Evolutionary conservation across 2,329 filamentous ascomycete genomes (phyloP), one percentile per base, ranked within the genome.

Genomic region (Dissoconium aciculare): DNA sequence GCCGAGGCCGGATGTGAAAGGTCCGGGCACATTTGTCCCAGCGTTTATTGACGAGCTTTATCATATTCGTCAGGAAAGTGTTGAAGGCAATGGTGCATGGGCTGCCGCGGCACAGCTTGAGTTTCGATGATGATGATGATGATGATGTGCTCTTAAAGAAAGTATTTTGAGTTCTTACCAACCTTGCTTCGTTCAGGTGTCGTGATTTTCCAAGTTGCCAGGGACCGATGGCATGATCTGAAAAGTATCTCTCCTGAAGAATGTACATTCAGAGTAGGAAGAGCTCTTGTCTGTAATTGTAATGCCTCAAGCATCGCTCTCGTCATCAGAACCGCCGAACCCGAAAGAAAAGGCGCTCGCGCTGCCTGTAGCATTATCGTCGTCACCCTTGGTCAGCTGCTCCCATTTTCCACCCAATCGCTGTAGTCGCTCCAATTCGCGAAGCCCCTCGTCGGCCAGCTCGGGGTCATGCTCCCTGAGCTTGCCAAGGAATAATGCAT

Each of bases 21-120:
- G 87, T 0, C 84, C 87, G 0, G 87, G 87, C 0, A 82, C 74
- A 1, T 94, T 94, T 59, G 74, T 91, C 9, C 78, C 83, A 0
- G 76, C 76, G 0, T 85, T 94, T 47, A 59, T 94, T 25, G 87
- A 95, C 44, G 78, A 69, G 50, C 50, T 78, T 30, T 69, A 65
- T 40, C 28, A 34, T 3, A 45, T 64, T 16, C 55, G 69, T 32
- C 59, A 58, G 40, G 60, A 60, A 17, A 67, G 68, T 3, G 57
- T 54, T 0, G 47, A 50, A 4, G 65, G 63, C 0, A 58, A 72
- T 37, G 29, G 59, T 5, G 42, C 40, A 5, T 78, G 72, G 73
- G 48, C 71, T 33, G 48, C 55, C 29, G 56, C 52, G 31, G 68
- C 66, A 2, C 69, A 60, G 46, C 53, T 75, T 11, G 49, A 61